Conservation (phyloP, 1,284 basidiomycete species). For the Entoloma clypeatum region DNA sequence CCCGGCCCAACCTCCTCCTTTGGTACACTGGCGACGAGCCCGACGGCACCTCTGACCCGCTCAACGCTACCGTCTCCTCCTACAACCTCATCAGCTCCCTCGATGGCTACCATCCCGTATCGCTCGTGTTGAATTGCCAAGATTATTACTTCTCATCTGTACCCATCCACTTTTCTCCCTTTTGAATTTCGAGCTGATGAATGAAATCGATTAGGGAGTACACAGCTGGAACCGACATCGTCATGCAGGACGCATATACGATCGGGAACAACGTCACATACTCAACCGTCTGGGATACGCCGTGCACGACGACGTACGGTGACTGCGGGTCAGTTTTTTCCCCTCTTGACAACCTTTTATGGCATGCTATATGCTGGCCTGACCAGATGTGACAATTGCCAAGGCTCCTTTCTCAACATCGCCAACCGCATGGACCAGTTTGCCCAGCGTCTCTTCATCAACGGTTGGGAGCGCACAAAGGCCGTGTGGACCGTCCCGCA, state of each 20-base stretch:
- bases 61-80: slow-evolving; percentile 52
- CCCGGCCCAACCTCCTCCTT: slow-evolving; percentile 61
- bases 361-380: background rate
- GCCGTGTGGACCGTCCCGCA: slow-evolving; percentile 76
- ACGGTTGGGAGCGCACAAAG: slow-evolving; percentile 62
- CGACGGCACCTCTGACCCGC: slow-evolving; percentile 64
- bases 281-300: slow-evolving; percentile 46
- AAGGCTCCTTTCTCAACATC: slow-evolving; percentile 56
- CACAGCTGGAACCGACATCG: slow-evolving; percentile 53
- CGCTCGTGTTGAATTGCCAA: slow-evolving; percentile 71
- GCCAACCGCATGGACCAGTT: slow-evolving; percentile 62
- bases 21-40: slow-evolving; percentile 81
- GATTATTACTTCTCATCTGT: slow-evolving; percentile 57
- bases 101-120: slow-evolving; percentile 75
- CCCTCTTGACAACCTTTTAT: too few species aligned
- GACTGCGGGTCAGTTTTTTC: slow-evolving; percentile 63
- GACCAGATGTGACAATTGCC: slow-evolving; percentile 47
- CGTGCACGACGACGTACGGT: slow-evolving; percentile 60
- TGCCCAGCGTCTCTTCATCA: slow-evolving; percentile 47
- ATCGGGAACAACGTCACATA: slow-evolving; percentile 67
- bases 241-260: slow-evolving; percentile 48
- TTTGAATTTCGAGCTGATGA: slow-evolving; percentile 10
- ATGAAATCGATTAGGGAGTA: slow-evolving; percentile 25
- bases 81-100: slow-evolving; percentile 65
- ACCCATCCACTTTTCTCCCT: slow-evolving; percentile 30